These are phyloP conservation scores for Lactarius vividus DNA, from an alignment of 768 basidiomycete genomes.

Conservation along the genomic window DNA sequence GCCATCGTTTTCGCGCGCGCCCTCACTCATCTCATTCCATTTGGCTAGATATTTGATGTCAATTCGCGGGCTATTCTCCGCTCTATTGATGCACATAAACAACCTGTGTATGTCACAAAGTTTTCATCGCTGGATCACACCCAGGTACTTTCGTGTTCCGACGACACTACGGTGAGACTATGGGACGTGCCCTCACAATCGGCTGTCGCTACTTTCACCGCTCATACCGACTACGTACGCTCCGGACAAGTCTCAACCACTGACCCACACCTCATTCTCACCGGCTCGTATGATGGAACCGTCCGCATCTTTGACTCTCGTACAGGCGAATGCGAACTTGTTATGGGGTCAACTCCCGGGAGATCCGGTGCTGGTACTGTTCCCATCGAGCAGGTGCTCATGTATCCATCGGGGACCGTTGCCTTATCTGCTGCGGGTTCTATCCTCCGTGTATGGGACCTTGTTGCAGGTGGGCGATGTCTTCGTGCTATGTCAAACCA, in stretches of 20 bases:
- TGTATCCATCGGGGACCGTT: constrained; percentile 87
- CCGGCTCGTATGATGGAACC: constrained; percentile 94
- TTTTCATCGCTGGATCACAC: constrained; percentile 83
- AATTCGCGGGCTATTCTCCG: constrained; percentile 91
- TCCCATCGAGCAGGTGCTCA: constrained; percentile 90
- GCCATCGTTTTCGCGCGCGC: constrained; percentile 16
- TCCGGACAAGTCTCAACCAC: constrained; percentile 83
- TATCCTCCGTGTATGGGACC: constrained; percentile 92
- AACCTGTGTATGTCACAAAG: constrained; percentile 92
- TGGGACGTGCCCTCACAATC: constrained; percentile 95
- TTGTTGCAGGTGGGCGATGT: constrained; percentile 88
- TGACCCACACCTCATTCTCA: constrained; percentile 81
- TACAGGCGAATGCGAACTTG: constrained; percentile 79
- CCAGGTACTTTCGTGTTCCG: constrained; percentile 90
- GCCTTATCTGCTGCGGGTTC: constrained; percentile 88
- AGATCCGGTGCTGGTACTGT: constrained; percentile 35
- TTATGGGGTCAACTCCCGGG: constrained; percentile 51
- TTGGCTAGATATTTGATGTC: constrained; percentile 75
- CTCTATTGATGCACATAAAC: constrained; percentile 89
- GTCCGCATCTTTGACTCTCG: constrained; percentile 85
- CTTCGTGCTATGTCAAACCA: constrained; percentile 92
- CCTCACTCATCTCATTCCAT: not conserved
- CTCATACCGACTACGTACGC: constrained; percentile 95
- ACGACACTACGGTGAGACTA: constrained; percentile 89
- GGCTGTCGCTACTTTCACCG: constrained; percentile 70